Evolutionary conservation across 1,284 basidiomycete species (phyloP), one percentile per base, ranked within the genome.

Genomic region (Puccinia novopanici): DNA sequence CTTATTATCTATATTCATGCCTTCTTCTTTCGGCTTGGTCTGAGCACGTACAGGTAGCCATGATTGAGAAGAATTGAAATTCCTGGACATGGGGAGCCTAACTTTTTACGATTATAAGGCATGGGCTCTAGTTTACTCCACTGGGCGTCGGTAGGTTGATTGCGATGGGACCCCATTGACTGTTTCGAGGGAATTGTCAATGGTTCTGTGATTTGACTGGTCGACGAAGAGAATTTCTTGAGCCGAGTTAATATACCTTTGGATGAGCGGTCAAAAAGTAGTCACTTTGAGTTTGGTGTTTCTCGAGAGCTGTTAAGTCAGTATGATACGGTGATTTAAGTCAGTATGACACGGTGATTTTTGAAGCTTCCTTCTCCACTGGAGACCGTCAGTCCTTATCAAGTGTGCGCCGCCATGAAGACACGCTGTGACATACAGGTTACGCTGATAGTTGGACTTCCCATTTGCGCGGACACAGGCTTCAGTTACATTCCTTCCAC

Each of bases 81-180:
- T 52, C 57, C 74, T 30, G 74, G 74, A 52, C 74, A 75, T 34
- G 74, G 74, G 40, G 24, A 63, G 22, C 74, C 74, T 3, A 75
- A 45, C 22, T 45, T 75, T 75, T 59, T 61, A 45, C 59, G 74
- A 37, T 63, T 40, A 52, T 65, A 75, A 27, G 74, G 30, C 4
- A 40, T 67, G 19, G 40, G 13, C 40, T 67, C 63, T 40, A 48
- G 48, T 27, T 67, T n/a, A 42, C 48, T 45, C n/a, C 45, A 27
- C 42, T 67, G 40, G 19, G 48, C 15, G 48, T 67, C 63, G 48
- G 40, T 27, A 24, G 42, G 2, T n/a, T 48, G 63, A 15, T 67
- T 27, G 27, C 3, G 37, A 45, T 67, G n/a, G 63, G 37, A 42
- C 42, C 9, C 40, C 63, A 67, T n/a, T n/a, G n/a, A n/a, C n/a